These are phyloP conservation scores for Silene noctiflora DNA, from an alignment of 179 eudicot species.

Conservation along the genomic window DNA sequence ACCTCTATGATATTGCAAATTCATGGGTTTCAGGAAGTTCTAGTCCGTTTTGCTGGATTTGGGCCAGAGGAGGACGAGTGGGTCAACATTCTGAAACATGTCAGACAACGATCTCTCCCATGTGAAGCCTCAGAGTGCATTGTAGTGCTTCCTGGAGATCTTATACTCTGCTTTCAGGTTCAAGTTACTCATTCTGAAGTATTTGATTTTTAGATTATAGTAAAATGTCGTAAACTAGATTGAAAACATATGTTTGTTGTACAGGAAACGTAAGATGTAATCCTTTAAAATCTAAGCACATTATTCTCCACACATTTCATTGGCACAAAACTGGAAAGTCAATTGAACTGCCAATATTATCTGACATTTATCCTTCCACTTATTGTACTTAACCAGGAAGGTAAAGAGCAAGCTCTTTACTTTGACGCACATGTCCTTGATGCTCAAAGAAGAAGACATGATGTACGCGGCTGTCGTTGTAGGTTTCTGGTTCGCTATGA, in stretches of 20 bases:
- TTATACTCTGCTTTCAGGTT: conserved; percentile 97
- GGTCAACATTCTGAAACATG: conserved; percentile 75
- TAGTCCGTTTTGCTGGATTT: conserved; percentile 93
- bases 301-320: not conserved
- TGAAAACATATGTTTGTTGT: not conserved
- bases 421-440: conserved; percentile 96
- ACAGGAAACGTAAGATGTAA: not conserved
- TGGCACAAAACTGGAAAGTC: not conserved
- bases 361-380: conserved; percentile 15
- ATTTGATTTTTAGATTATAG: not conserved
- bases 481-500: conserved; percentile 95
- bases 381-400: conserved; percentile 57
- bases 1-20: conserved; percentile 7
- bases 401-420: conserved; percentile 97
- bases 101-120: conserved; percentile 93
- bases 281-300: not conserved
- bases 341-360: not conserved
- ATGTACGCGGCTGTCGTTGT: conserved; percentile 96
- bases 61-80: conserved; percentile 97
- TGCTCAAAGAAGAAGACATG: conserved; percentile 96
- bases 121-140: conserved; percentile 93
- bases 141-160: conserved; percentile 83
- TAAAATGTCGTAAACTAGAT: not conserved
- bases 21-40: conserved; percentile 63
- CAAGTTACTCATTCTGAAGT: conserved; percentile 12